These are phyloP conservation scores for Lentinula detonsa DNA, from an alignment of 768 basidiomycete species.

Conservation along the genomic window DNA sequence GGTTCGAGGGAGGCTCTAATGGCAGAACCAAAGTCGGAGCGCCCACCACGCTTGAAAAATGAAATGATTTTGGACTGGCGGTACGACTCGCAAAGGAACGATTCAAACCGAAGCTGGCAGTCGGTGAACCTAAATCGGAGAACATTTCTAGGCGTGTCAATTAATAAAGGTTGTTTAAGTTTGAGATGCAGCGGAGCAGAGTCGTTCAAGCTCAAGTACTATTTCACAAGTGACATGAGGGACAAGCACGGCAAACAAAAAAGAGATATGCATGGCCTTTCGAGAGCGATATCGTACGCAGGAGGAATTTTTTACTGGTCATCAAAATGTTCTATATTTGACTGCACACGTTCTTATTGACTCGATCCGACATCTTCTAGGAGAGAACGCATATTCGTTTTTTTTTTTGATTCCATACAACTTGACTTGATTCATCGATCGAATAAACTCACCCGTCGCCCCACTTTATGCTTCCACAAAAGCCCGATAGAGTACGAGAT, in stretches of 20 bases:
- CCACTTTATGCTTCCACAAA: slow-evolving; percentile 43
- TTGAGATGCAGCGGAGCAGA: not conserved
- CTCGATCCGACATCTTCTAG: not conserved
- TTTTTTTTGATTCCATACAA: not conserved
- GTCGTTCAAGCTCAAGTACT: not conserved
- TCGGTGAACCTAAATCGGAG: slow-evolving; percentile 1
- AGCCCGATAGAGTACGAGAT: slow-evolving; percentile 60
- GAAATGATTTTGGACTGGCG: not conserved
- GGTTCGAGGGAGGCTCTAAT: not conserved
- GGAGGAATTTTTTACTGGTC: not conserved
- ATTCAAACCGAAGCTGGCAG: not conserved
- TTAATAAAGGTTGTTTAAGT: not conserved
- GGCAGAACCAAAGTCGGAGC: not conserved
- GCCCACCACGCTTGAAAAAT: not conserved
- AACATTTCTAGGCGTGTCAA: not conserved
- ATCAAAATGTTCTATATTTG: not conserved
- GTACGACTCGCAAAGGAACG: not conserved
- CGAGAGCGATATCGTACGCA: not conserved
- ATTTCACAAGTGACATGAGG: not conserved
- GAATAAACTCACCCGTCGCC: not conserved
- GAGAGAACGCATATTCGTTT: not conserved
- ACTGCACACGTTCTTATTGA: not conserved
- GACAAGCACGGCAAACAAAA: not conserved
- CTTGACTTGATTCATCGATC: not conserved
- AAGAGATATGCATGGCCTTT: not conserved